Evolutionary conservation across 495 filamentous ascomycete genomes (phyloP).

Genomic region (Lophiotrema nucula): DNA sequence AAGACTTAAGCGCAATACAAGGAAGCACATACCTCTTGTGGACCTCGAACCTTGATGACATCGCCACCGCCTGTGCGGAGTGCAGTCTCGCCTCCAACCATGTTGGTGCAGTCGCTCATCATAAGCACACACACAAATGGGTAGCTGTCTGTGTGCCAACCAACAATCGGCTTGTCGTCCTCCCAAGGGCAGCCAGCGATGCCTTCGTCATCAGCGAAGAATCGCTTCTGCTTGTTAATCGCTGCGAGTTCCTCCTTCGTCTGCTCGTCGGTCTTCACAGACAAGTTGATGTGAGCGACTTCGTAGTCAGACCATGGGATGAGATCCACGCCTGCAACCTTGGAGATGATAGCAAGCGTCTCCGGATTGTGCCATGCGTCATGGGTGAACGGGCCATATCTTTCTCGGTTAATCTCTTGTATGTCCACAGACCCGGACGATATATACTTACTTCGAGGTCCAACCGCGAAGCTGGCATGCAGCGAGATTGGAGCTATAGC

Average conservation of each 20-base stretch:
- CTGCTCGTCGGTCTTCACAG: constrained; percentile 57
- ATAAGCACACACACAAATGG: constrained; percentile 76
- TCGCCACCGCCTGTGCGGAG: constrained; percentile 60
- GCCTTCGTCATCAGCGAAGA: constrained; percentile 48
- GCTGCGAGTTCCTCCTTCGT: constrained; percentile 49
- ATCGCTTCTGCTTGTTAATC: constrained; percentile 41
- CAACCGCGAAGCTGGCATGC: constrained; percentile 68
- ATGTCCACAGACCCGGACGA: background rate
- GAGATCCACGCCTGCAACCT: constrained; percentile 72
- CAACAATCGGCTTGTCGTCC: constrained; percentile 65
- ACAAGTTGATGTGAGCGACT: constrained; percentile 71
- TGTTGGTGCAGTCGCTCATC: constrained; percentile 67
- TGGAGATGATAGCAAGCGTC: constrained; percentile 63
- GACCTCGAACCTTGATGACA: constrained; percentile 66
- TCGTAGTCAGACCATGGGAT: constrained; percentile 71
- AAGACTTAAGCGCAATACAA: background rate
- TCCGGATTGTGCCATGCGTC: constrained; percentile 68
- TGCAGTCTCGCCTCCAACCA: constrained; percentile 73
- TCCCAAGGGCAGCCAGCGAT: constrained; percentile 55
- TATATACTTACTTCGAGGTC: constrained; percentile 58
- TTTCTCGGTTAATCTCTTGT: constrained; percentile 34
- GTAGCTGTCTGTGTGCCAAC: constrained; percentile 74
- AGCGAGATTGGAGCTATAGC: constrained; percentile 63
- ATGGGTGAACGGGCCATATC: constrained; percentile 65
- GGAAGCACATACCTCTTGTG: constrained; percentile 54